Percentiles rank a stretch among this genome's conserved stretches.
Conservation (phyloP, 305 asterid species). For the Fraxinus greggii region DNA sequence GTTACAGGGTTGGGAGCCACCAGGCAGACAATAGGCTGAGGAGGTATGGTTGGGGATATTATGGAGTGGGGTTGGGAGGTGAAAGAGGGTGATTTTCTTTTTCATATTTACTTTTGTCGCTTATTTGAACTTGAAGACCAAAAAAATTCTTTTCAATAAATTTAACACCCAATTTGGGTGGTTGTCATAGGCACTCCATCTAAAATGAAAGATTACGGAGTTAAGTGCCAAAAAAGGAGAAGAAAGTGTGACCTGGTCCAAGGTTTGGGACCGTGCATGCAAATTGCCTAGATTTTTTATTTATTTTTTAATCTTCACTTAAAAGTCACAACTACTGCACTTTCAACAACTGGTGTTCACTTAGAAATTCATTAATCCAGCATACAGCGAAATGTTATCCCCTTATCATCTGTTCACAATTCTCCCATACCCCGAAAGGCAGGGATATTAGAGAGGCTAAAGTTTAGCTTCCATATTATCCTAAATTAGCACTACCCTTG, state of each 20-base stretch:
- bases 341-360: neutral
- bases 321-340: neutral
- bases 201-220: neutral
- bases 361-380: neutral
- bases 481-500: neutral
- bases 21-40: neutral
- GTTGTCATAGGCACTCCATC: neutral
- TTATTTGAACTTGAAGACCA: neutral
- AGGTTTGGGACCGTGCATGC: neutral
- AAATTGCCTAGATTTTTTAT: neutral
- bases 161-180: neutral
- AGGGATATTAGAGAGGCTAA: neutral
- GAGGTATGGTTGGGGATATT: neutral
- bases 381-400: neutral
- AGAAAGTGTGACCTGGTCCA: neutral
- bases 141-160: neutral
- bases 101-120: neutral
- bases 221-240: neutral
- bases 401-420: neutral
- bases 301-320: neutral
- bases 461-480: neutral
- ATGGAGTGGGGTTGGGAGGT: neutral
- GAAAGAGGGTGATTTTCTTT: neutral
- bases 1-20: neutral
- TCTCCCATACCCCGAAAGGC: neutral